phyloP scores from a whole-genome alignment of 768 basidiomycete genomes.

The Polyporus arcularius region DNA sequence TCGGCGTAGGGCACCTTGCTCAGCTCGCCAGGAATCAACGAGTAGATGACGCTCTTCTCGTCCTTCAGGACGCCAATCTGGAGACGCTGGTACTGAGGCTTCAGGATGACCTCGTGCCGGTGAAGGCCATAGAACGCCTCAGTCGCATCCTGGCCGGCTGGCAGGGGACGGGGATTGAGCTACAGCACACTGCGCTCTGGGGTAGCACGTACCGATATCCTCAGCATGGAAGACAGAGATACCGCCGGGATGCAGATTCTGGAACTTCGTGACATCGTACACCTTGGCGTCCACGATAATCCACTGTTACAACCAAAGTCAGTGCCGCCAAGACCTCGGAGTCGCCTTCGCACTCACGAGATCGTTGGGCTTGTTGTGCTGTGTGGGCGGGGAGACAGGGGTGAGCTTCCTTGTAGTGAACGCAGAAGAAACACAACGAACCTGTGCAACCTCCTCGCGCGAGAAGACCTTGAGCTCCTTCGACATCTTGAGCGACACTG shows the following conservation, averaged over 20 bases:
- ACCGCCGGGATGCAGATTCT: slow-evolving; percentile 83
- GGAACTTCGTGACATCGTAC: slow-evolving; percentile 81
- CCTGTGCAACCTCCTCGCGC: slow-evolving; percentile 74
- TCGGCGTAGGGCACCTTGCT: slow-evolving; percentile 87
- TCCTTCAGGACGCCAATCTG: slow-evolving; percentile 74
- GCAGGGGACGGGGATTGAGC: not conserved
- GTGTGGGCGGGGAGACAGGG: not conserved
- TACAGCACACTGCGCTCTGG: not conserved
- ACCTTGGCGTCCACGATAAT: slow-evolving; percentile 83
- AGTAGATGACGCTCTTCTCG: slow-evolving; percentile 54
- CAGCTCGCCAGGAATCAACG: slow-evolving; percentile 54
- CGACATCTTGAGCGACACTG: slow-evolving; percentile 22
- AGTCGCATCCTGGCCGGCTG: slow-evolving; percentile 86
- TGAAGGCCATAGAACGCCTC: slow-evolving; percentile 90
- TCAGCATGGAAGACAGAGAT: slow-evolving; percentile 71
- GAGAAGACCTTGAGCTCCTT: slow-evolving; percentile 48
- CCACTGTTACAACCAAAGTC: slow-evolving; percentile 51
- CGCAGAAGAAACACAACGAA: slow-evolving; percentile 31
- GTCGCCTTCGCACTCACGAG: slow-evolving; percentile 46
- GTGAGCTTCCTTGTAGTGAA: not conserved
- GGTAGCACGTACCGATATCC: slow-evolving; percentile 61
- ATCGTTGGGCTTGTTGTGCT: slow-evolving; percentile 81
- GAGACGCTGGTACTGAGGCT: slow-evolving; percentile 72
- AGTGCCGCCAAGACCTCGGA: not conserved
- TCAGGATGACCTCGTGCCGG: slow-evolving; percentile 77